Evolutionary conservation across 2,329 filamentous ascomycete species (phyloP), one percentile per base, ranked within the genome.

Genomic region (Cladophialophora chaetospira): DNA sequence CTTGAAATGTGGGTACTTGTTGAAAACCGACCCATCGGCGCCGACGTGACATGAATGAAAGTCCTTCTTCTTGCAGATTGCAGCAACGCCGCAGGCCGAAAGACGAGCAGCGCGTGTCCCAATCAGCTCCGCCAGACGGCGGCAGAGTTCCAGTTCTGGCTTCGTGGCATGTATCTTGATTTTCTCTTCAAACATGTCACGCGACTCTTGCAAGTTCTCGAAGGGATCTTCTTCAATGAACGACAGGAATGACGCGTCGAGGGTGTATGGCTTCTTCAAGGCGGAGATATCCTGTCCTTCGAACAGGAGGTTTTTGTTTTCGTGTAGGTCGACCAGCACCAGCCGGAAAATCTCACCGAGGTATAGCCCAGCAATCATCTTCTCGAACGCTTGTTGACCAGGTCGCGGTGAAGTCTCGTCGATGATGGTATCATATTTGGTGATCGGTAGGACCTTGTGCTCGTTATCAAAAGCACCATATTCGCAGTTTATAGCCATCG

Each of bases 1-100:
- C 81, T 97, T 97, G 84, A 99, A 99, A 77, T 96, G 89, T 10
- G 94, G 94, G 77, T 99, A 99, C 74, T 97, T 97, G 82, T 96
- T 97, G 80, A 99, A 99, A 53, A 99, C 93, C 15, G 90, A 96
- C 33, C 94, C 94, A 71, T 99, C 94, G 49, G 94, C 94, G 67
- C 94, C 94, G 38, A 99, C 94, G 73, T 97, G 94, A 78, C 90
- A 96, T 33, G 83, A 82, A 69, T 88, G 77, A 74, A 92, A 93
- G 65, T 84, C 83, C 83, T 97, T 97, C 86, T 97, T 97, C 78
- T 88, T 95, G 82, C 89, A 91, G 70, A 99, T 97, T 57, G 93
- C 94, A 10, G 93, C 91, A 53, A 99, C 90, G 75, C 94, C 94
- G 70, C 94, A 97, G 23, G 93, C 87, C 13, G 92, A 96, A 51